Evolutionary conservation across 768 basidiomycete genomes (phyloP).

Genomic region (Boletus rex-veris): DNA sequence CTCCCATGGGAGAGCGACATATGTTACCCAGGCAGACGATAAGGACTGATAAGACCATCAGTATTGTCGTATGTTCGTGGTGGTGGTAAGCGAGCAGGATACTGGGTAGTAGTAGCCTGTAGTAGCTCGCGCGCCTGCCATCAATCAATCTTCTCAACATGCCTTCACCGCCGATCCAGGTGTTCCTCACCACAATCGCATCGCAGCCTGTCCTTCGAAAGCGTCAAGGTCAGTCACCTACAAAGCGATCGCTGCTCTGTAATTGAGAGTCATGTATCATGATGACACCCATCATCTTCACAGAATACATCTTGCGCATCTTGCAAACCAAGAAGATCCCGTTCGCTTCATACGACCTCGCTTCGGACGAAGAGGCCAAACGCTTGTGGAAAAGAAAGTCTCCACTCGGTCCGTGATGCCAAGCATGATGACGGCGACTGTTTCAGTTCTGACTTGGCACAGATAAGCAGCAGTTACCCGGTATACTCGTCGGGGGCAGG

Average conservation of each 20-base stretch:
- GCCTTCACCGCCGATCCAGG: slow-evolving; percentile 79
- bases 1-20: slow-evolving; percentile 90
- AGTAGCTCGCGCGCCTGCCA: too few relatives aligned
- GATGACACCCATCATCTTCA: neutral
- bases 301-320: slow-evolving; percentile 79
- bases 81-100: neutral
- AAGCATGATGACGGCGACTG: neutral
- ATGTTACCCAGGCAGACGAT: slow-evolving; percentile 83
- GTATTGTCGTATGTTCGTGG: neutral
- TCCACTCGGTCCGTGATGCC: slow-evolving; percentile 48
- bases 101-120: neutral
- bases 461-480: slow-evolving; percentile 85
- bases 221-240: slow-evolving; percentile 60
- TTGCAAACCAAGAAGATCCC: slow-evolving; percentile 84
- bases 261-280: neutral
- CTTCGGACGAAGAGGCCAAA: slow-evolving; percentile 80
- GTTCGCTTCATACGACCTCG: slow-evolving; percentile 80
- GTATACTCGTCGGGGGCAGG: slow-evolving; percentile 72
- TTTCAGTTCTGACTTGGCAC: slow-evolving; percentile 4
- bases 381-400: slow-evolving; percentile 78
- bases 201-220: slow-evolving; percentile 74
- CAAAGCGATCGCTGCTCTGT: neutral
- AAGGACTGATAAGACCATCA: slow-evolving; percentile 52
- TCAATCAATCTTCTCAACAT: slow-evolving; percentile 34
- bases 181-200: slow-evolving; percentile 84